Evolutionary conservation across 768 basidiomycete species (phyloP).

Genomic region (Heimioporus sp.): DNA sequence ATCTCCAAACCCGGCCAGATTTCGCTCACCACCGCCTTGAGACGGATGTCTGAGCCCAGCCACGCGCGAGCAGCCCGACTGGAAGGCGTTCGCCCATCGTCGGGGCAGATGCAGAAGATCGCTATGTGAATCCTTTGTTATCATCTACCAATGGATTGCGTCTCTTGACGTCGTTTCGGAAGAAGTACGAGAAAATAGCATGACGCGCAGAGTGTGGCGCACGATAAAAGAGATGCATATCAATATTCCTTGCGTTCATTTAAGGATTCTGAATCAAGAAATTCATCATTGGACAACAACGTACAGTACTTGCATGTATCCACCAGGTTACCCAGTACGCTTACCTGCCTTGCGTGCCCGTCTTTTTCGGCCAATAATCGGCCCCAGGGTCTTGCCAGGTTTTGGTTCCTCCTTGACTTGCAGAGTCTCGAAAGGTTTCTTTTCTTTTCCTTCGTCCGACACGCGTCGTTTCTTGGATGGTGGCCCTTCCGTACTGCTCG

Average conservation of each 20-base stretch:
- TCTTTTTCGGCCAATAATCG: constrained; percentile 79
- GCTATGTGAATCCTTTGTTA: too few relatives aligned
- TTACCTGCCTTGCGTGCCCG: constrained; percentile 54
- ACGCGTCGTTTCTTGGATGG: constrained; percentile 41
- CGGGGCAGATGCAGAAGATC: too few relatives aligned
- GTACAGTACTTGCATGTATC: too few relatives aligned
- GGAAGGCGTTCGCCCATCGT: background rate
- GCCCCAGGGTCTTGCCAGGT: constrained; percentile 51
- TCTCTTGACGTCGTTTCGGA: too few relatives aligned
- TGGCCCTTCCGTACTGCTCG: constrained; percentile 28
- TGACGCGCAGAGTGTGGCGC: too few relatives aligned
- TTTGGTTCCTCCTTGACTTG: constrained; percentile 20
- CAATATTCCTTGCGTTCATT: too few relatives aligned
- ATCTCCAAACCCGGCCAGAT: background rate
- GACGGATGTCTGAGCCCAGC: too few relatives aligned
- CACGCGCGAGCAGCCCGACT: background rate
- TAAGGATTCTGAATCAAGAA: too few relatives aligned
- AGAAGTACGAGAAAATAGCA: too few relatives aligned
- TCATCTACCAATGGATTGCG: too few relatives aligned
- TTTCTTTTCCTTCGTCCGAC: constrained; percentile 15
- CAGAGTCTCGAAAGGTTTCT: constrained; percentile 24
- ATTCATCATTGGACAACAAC: too few relatives aligned
- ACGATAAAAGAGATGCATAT: too few relatives aligned
- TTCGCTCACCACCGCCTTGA: background rate
- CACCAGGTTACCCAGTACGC: constrained; percentile 8